Evolutionary conservation across 148 eudicot species (phyloP), one percentile per base, ranked within the genome.

Genomic region (Chenopodium album): DNA sequence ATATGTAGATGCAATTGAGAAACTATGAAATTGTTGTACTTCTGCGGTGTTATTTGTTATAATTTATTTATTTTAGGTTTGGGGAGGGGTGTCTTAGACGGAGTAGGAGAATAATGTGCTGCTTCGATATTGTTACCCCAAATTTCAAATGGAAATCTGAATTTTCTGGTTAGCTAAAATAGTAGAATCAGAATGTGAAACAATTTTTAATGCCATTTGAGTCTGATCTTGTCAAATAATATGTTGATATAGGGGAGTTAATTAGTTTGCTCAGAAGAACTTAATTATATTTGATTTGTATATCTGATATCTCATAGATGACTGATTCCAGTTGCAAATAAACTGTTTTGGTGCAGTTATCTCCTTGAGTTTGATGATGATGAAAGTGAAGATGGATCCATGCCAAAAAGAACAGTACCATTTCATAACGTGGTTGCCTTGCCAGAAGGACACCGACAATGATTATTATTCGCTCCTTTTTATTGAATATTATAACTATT

Each of bases 301-400:
- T 37, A 37, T 66, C 41, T 48, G 62, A 32, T 47, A 68, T 69
- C 65, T 79, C 60, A 44, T 68, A 7, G 29, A 78, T 79, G 31
- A 19, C 20, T 54, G 10, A 78, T 50, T 59, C 2, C 6, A 37
- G 16, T 22, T 44, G 79, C 52, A n/a, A 76, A 48, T n/a, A 6
- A 64, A 63, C 34, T 77, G 71, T 63, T 76, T 77, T 29, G 28
- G 60, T 82, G 90, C 91, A 93, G 98, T 75, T 94, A 93, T 76
- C 79, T 90, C 34, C 87, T 96, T 71, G 98, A 96, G 83, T 96
- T 96, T 78, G 98, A 96, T 29, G 99, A 92, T 52, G 99, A 96
- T 64, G 99, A 96, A 87, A 76, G 90, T 71, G 98, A 95, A 90
- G 99, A 96, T 81, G 98, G 99, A 69, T 89, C 92, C 29, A 88